Percentiles rank a stretch among this genome's conserved stretches.
phyloP scores from a whole-genome alignment of 2,329 filamentous ascomycete species.

The Trichoderma pleuroti region DNA sequence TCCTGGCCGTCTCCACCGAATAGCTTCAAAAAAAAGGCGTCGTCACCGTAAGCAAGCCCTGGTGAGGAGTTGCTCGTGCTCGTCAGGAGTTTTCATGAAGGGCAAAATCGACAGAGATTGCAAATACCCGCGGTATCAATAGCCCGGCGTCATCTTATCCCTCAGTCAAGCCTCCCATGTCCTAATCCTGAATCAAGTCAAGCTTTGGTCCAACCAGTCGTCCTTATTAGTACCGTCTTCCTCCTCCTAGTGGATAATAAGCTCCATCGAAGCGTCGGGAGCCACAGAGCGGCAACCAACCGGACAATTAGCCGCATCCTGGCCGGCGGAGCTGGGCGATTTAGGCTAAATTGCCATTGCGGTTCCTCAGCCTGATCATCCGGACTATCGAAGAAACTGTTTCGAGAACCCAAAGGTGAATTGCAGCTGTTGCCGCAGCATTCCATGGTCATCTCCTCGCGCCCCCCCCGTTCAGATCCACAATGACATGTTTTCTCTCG shows the following conservation, averaged over 20 bases:
- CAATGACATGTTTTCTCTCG: neutral
- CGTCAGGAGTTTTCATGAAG: neutral
- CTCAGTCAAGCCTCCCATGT: neutral
- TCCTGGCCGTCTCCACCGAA: constrained; percentile 1
- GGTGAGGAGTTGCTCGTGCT: neutral
- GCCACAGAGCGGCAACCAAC: constrained; percentile 13
- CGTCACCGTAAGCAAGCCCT: neutral
- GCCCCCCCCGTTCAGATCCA: neutral
- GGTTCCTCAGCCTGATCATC: constrained; percentile 13
- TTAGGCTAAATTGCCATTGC: constrained; percentile 11
- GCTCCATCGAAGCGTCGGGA: neutral
- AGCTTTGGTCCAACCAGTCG: neutral
- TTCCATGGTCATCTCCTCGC: neutral
- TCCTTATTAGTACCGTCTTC: neutral
- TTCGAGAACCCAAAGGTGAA: neutral
- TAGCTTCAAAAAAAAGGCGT: neutral
- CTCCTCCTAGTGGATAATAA: constrained; percentile 1
- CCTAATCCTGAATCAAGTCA: constrained; percentile 9
- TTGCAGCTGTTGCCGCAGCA: neutral
- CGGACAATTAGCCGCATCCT: constrained; percentile 19
- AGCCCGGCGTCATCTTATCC: constrained; percentile 1
- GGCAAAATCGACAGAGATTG: neutral
- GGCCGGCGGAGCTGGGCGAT: neutral
- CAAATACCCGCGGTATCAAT: constrained; percentile 3
- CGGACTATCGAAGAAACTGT: constrained; percentile 12